These are phyloP conservation scores for Umbelopsis isabellina DNA, from an alignment of 192 early-diverging fungal genomes.

Conservation along the genomic window DNA sequence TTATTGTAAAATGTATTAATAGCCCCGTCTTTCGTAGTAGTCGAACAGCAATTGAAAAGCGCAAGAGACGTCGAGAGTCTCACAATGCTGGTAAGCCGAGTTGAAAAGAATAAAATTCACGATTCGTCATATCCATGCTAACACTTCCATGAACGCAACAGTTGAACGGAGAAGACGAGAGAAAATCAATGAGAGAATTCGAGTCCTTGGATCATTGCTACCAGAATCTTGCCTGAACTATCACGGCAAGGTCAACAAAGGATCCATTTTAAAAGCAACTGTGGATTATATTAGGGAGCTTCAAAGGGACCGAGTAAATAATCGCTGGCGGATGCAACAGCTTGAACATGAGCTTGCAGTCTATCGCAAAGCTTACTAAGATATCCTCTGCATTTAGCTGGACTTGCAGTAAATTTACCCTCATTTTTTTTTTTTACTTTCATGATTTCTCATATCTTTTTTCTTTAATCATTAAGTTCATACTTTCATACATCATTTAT, in stretches of 20 bases:
- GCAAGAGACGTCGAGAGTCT: conserved; percentile 88
- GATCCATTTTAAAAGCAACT: conserved; percentile 85
- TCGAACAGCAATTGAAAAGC: conserved; percentile 68
- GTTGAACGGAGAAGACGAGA: conserved; percentile 94
- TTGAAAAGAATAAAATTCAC: background rate
- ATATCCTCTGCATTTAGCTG: background rate
- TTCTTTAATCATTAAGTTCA: background rate
- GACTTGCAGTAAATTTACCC: background rate
- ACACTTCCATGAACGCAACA: conserved; percentile 21
- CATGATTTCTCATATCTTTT: background rate
- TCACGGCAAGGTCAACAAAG: conserved; percentile 93
- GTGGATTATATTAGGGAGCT: conserved; percentile 84
- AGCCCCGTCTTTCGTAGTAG: background rate
- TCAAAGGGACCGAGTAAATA: conserved; percentile 30
- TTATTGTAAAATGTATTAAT: background rate
- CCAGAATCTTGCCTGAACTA: conserved; percentile 79
- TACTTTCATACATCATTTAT: background rate
- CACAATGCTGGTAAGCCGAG: conserved; percentile 78
- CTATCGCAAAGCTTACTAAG: conserved; percentile 18
- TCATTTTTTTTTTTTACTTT: background rate
- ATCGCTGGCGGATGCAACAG: conserved; percentile 10
- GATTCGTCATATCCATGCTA: background rate
- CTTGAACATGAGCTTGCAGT: conserved; percentile 15
- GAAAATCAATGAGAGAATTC: conserved; percentile 98
- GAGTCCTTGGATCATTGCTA: conserved; percentile 79